These are phyloP conservation scores for Phytophthora foliorum DNA, from an alignment of 352 stramenopile genomes.

Conservation along the genomic window DNA sequence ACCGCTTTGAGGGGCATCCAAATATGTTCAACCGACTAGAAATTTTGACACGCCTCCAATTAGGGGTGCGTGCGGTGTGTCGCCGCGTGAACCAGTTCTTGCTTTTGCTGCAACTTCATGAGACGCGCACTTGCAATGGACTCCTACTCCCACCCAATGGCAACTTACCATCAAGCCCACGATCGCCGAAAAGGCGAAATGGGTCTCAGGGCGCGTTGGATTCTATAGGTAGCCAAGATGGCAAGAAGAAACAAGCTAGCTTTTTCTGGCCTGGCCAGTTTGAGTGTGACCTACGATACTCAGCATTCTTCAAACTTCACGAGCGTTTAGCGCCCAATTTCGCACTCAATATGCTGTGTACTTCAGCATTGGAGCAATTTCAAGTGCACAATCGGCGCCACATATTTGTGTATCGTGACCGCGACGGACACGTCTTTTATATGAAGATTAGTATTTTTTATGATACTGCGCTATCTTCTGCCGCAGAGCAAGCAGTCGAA, in stretches of 20 bases:
- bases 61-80: slow-evolving; percentile 72
- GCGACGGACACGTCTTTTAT: slow-evolving; percentile 89
- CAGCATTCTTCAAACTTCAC: slow-evolving; percentile 81
- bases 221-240: slow-evolving; percentile 22
- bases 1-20: slow-evolving; percentile 28
- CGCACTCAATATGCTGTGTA: slow-evolving; percentile 85
- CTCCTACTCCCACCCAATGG: slow-evolving; percentile 65
- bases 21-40: slow-evolving; percentile 59
- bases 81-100: slow-evolving; percentile 90
- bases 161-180: slow-evolving; percentile 47
- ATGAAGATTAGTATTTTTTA: slow-evolving; percentile 87
- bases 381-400: slow-evolving; percentile 91
- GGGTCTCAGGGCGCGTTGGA: slow-evolving; percentile 39
- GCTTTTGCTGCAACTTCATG: slow-evolving; percentile 85
- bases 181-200: slow-evolving; percentile 49
- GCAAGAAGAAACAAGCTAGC: slow-evolving; percentile 25
- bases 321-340: slow-evolving; percentile 83
- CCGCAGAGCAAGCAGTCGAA: slow-evolving; percentile 18
- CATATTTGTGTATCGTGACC: slow-evolving; percentile 90
- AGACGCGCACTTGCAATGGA: slow-evolving; percentile 81
- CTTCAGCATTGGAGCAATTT: slow-evolving; percentile 89
- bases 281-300: slow-evolving; percentile 85
- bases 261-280: slow-evolving; percentile 93
- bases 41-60: slow-evolving; percentile 78
- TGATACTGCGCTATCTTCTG: slow-evolving; percentile 21